Percentiles rank a stretch among this genome's conserved stretches.
phyloP scores from a whole-genome alignment of 495 filamentous ascomycete species.

The Immersiella caudata region DNA sequence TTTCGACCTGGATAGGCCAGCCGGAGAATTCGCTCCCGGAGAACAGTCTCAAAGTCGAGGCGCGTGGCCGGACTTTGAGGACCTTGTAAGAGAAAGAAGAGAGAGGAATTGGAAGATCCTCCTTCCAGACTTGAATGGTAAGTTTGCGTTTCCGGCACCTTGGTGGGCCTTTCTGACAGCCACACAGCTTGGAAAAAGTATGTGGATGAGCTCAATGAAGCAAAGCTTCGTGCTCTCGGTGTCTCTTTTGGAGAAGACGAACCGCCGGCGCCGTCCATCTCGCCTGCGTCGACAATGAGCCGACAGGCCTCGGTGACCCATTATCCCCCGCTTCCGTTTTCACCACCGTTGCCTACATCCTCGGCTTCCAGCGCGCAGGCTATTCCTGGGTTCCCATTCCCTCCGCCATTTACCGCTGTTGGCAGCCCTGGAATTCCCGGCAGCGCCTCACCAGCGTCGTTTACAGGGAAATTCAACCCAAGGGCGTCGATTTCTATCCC shows the following conservation, averaged over 20 bases:
- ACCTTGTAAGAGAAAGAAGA: conserved; percentile 58
- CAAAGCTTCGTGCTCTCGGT: conserved; percentile 87
- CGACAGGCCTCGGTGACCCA: conserved; percentile 63
- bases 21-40: conserved; percentile 36
- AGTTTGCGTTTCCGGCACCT: conserved; percentile 14
- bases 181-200: conserved; percentile 77
- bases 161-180: conserved; percentile 7
- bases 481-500: conserved; percentile 58
- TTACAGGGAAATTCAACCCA: conserved; percentile 56
- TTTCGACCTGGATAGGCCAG: conserved; percentile 62
- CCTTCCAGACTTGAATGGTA: conserved; percentile 71
- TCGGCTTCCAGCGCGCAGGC: conserved; percentile 65
- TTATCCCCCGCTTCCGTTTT: conserved; percentile 67
- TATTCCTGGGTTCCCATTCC: conserved; percentile 62
- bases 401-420: conserved; percentile 58
- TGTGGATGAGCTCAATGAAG: conserved; percentile 77
- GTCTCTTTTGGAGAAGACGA: conserved; percentile 78
- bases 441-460: conserved; percentile 59
- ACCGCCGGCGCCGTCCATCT: conserved; percentile 56
- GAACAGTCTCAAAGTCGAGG: conserved; percentile 66
- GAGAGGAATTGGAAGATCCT: conserved; percentile 60
- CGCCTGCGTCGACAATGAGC: conserved; percentile 56
- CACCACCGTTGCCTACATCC: conserved; percentile 69
- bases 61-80: conserved; percentile 69
- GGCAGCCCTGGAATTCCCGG: conserved; percentile 59